phyloP scores from a whole-genome alignment of 805 yeast genomes.

The Lipomyces starkeyi region DNA sequence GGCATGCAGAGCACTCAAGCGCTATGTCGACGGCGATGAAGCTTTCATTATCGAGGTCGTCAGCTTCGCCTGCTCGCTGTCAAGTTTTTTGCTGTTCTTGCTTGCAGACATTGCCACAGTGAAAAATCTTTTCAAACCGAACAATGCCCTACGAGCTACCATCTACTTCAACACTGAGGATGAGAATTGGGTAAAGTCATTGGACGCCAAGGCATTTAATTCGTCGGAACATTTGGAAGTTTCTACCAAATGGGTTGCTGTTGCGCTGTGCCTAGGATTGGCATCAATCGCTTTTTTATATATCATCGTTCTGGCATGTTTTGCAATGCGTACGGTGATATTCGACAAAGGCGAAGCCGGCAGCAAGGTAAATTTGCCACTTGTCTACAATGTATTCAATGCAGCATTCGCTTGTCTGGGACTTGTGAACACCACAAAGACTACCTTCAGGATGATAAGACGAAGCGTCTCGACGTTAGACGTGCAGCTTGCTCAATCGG shows the following conservation, averaged over 20 bases:
- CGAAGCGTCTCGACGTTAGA: neutral
- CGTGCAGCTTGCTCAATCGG: neutral
- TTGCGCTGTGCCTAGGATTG: neutral
- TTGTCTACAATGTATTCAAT: neutral
- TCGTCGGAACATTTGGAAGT: neutral
- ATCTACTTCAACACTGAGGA: neutral
- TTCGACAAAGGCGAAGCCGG: neutral
- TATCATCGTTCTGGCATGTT: neutral
- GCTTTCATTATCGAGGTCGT: neutral
- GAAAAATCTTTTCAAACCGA: neutral
- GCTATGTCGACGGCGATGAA: neutral
- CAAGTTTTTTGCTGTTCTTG: neutral
- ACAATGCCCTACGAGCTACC: neutral
- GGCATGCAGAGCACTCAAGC: conserved; percentile 2
- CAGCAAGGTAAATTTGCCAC: neutral
- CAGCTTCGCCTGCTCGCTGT: neutral
- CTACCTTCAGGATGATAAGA: neutral
- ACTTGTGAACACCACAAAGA: neutral
- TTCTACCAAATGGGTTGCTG: neutral
- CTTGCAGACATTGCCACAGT: neutral
- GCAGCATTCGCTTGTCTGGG: neutral
- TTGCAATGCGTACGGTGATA: neutral
- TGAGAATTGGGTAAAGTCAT: neutral
- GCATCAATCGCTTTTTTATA: neutral
- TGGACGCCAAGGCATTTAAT: neutral